Conservation (phyloP, 352 stramenopile genomes). For the Phytophthora idaei region DNA sequence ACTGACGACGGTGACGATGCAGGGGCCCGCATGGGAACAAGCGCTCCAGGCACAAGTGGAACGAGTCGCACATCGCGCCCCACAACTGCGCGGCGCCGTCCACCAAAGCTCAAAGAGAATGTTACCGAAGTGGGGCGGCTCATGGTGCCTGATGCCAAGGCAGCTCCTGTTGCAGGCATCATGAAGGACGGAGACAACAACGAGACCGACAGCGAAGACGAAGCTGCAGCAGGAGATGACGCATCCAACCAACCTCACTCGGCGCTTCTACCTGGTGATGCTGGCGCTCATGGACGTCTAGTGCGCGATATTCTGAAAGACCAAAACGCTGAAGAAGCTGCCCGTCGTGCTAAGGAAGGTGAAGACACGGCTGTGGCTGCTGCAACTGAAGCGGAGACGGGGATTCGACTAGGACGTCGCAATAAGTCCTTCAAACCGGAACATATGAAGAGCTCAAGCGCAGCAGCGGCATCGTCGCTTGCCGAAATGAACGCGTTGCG, state of each 20-base stretch:
- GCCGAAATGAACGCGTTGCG: slow-evolving; percentile 83
- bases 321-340: slow-evolving; percentile 70
- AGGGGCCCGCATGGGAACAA: slow-evolving; percentile 12
- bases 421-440: slow-evolving; percentile 84
- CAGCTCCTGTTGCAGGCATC: slow-evolving; percentile 68
- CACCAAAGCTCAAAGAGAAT: slow-evolving; percentile 90
- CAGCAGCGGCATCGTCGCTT: slow-evolving; percentile 59
- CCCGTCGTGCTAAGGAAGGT: slow-evolving; percentile 69
- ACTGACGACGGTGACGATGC: slow-evolving; percentile 48
- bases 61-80: slow-evolving; percentile 78
- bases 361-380: slow-evolving; percentile 53
- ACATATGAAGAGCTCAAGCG: slow-evolving; percentile 61
- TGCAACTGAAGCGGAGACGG: slow-evolving; percentile 68
- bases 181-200: slow-evolving; percentile 87
- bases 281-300: slow-evolving; percentile 63
- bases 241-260: slow-evolving; percentile 37
- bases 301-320: slow-evolving; percentile 88
- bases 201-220: slow-evolving; percentile 75
- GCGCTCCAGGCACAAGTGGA: slow-evolving; percentile 55
- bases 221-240: slow-evolving; percentile 40
- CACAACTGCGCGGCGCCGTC: slow-evolving; percentile 83
- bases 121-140: slow-evolving; percentile 77
- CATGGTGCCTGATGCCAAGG: slow-evolving; percentile 82
- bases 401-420: slow-evolving; percentile 71
- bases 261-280: slow-evolving; percentile 42